Base-by-base conservation (phyloP, 306 rosid species). In the Clitoria ternatea region DNA sequence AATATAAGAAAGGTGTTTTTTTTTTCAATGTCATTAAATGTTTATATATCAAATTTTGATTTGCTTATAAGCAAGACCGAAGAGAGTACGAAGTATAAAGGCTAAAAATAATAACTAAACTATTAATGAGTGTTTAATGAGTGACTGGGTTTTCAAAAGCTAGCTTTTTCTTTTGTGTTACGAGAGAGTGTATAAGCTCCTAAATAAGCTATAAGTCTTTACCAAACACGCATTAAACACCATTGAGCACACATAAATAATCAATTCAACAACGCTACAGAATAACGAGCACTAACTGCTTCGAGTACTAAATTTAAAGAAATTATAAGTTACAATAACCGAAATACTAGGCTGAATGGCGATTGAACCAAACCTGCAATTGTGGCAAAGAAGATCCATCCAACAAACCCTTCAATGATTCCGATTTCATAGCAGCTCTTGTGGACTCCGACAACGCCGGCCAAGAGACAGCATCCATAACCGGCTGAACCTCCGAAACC, bases 401-500 rank as follows among this genome's bases (percentile, higher is more conserved):
- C 0, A 84, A 62, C 81, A 82, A 77, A 52, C 78, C 82, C 87
- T 84, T 85, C 7, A 82, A 48, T 1, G 88, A 66, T 29, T 89
- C 70, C 39, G 81, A 77, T 78, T 88, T 90, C 18, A 73, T 23
- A 0, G 82, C 40, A 70, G 81, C 83, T 78, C 79, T 79, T 3
- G 90, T 79, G 0, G 96, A 79, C 77, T 83, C 90, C 6, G 92
- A 82, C 52, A 89, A 50, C 24, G 91, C 84, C 0, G 95, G 97
- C 96, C 94, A 93, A 11, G 94, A 85, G 6, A 57, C 85, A 4
- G 84, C 85, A 23, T 88, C 96, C 83, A 90, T 86, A 50, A 88
- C 96, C 6, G 86, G 85, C 44, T 73, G 88, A 77, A 68, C 77
- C 74, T 85, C 94, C 3, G 70, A 71, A 26, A 14, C 68, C 0